Percentiles rank a stretch among this genome's conserved stretches.
phyloP scores from a whole-genome alignment of 2,329 filamentous ascomycete genomes.

The Botrytis paeoniae region DNA sequence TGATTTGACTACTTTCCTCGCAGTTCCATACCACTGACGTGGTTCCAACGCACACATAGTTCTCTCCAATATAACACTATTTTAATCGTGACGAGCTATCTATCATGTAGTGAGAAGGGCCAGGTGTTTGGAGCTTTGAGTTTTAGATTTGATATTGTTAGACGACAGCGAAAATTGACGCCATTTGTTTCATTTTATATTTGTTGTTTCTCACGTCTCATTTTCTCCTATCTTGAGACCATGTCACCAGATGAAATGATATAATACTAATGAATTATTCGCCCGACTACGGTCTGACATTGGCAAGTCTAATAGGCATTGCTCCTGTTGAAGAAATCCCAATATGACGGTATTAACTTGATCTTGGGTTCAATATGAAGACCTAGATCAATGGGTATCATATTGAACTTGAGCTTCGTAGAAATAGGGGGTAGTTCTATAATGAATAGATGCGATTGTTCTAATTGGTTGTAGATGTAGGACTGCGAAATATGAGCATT shows the following conservation, averaged over 20 bases:
- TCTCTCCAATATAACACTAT: background rate
- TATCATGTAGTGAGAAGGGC: accelerated
- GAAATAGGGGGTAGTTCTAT: background rate
- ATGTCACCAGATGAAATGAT: background rate
- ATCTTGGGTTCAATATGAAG: background rate
- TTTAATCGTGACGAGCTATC: background rate
- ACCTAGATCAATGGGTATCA: background rate
- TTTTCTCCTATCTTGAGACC: background rate
- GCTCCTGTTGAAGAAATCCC: background rate
- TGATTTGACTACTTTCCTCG: background rate
- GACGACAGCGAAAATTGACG: background rate
- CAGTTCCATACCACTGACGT: background rate
- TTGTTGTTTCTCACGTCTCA: background rate
- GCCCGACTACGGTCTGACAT: accelerated
- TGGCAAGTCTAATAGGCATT: background rate
- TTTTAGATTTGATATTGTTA: background rate
- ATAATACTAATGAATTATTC: accelerated
- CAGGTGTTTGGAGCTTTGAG: background rate
- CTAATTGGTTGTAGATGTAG: background rate
- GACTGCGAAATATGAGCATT: background rate
- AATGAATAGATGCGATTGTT: background rate
- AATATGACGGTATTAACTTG: background rate
- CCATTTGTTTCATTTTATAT: background rate
- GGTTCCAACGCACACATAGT: background rate
- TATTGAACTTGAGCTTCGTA: background rate